Base-by-base conservation (phyloP, 768 basidiomycete genomes). In the Gymnopilus junonius region DNA sequence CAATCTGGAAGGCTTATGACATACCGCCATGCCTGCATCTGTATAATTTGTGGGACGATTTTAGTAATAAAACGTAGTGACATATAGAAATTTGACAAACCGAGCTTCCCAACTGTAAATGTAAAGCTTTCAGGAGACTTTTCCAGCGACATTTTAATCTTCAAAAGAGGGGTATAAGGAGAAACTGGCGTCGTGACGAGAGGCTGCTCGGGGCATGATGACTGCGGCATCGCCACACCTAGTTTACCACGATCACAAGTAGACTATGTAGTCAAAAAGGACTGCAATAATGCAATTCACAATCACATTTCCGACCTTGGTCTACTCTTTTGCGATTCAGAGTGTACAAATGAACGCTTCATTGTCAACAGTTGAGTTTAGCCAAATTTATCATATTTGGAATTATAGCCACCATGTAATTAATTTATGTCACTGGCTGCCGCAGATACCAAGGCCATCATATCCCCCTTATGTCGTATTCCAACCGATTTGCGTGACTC, bases 1-100 rank as follows among this genome's bases (percentile, higher is more conserved):
- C 61, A 37, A 15, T 21, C 46, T 20, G 37, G 48, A 27, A 17
- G 20, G 29, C 37, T 25, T 58, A 51, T 39, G 50, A 67, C 80
- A 71, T 80, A 95, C 95, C 74, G 95, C 94, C 94, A 95, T 95
- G 68, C 93, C 94, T 62, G 94, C 94, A 82, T 95, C 94, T 95
- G 72, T 23, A 11, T 11, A n/a, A n/a, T n/a, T 31, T 57, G 42
- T 68, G 59, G 55, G 23, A 57, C 42, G 8, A 48, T 21, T 58
- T 45, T n/a, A 29, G 42, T 32, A 50, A 43, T 20, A 20, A 21
- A 10, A 29, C 17, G 8, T n/a, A 39, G 6, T 31, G 37, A 17
- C 20, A 27, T 8, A 3, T 15, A 12, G 27, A 6, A 21, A 31
- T 21, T n/a, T 1, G 4, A 79, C 88, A 67, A 73, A 94, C 95